Conservation (phyloP, 345 rosid genomes). For the Brassica rapa region DNA sequence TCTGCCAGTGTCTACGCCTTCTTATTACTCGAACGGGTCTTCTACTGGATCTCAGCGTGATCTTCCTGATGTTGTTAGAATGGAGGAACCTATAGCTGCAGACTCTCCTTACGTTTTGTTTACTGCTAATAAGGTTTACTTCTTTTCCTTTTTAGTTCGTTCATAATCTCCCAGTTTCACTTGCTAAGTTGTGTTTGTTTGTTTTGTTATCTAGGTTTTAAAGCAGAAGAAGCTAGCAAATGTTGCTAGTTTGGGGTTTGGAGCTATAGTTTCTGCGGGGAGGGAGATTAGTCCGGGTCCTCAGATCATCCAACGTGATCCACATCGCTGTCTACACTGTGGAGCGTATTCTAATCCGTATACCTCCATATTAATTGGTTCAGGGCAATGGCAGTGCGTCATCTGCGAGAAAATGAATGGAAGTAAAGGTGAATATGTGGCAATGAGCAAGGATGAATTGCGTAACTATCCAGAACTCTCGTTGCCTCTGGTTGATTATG, state of each 20-base stretch:
- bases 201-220: slow-evolving; percentile 53
- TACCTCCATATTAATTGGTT: slow-evolving; percentile 77
- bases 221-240: slow-evolving; percentile 89
- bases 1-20: slow-evolving; percentile 81
- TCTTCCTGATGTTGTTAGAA: slow-evolving; percentile 49
- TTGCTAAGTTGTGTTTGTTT: neutral
- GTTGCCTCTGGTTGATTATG: slow-evolving; percentile 77
- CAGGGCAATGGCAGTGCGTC: slow-evolving; percentile 98
- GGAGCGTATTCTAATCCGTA: slow-evolving; percentile 92
- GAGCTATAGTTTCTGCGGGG: slow-evolving; percentile 90
- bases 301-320: slow-evolving; percentile 78
- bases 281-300: slow-evolving; percentile 77
- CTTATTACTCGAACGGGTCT: slow-evolving; percentile 72
- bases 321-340: slow-evolving; percentile 87
- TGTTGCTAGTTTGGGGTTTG: slow-evolving; percentile 88
- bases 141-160: slow-evolving; percentile 18
- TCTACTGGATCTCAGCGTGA: slow-evolving; percentile 56
- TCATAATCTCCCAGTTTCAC: neutral
- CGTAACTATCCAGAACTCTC: slow-evolving; percentile 73
- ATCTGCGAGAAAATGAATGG: slow-evolving; percentile 72
- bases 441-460: slow-evolving; percentile 74
- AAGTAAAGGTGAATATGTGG: slow-evolving; percentile 86
- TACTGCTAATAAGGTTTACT: slow-evolving; percentile 76
- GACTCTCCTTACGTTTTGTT: slow-evolving; percentile 69
- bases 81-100: slow-evolving; percentile 53